Percentiles rank a stretch among this genome's conserved stretches.
Conservation (phyloP, 2,329 filamentous ascomycete genomes). For the Cadophora luteo-olivacea region DNA sequence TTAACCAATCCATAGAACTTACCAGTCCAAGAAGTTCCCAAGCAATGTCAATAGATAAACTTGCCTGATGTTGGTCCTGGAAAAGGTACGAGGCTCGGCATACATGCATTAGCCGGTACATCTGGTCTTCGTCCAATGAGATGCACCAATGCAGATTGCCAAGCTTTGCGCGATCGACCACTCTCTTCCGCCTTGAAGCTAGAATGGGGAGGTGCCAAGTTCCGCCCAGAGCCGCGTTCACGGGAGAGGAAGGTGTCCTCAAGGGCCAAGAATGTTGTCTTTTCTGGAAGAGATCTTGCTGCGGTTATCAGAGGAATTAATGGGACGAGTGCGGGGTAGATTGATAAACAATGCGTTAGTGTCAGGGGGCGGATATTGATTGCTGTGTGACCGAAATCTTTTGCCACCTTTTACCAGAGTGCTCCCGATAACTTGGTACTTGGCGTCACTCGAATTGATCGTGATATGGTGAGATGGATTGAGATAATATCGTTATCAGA, state of each 20-base stretch:
- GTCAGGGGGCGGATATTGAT: neutral
- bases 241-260: slow-evolving; percentile 10
- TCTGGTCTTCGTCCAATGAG: neutral
- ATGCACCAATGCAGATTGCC: neutral
- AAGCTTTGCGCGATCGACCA: slow-evolving; percentile 8
- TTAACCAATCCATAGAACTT: neutral
- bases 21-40: neutral
- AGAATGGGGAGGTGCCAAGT: slow-evolving; percentile 16
- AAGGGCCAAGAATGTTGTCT: neutral
- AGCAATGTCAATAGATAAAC: neutral
- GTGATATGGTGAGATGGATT: neutral
- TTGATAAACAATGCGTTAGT: neutral
- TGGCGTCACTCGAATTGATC: neutral
- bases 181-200: neutral
- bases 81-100: slow-evolving; percentile 15
- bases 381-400: neutral
- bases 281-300: neutral
- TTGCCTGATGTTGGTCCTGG: neutral
- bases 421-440: neutral
- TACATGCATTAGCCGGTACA: neutral
- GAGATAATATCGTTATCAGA: no score
- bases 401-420: slow-evolving; percentile 2
- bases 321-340: slow-evolving; percentile 3
- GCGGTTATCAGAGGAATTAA: neutral
- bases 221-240: slow-evolving; percentile 10